Evolutionary conservation across 768 basidiomycete genomes (phyloP).

Genomic region (Tricholoma terreum): DNA sequence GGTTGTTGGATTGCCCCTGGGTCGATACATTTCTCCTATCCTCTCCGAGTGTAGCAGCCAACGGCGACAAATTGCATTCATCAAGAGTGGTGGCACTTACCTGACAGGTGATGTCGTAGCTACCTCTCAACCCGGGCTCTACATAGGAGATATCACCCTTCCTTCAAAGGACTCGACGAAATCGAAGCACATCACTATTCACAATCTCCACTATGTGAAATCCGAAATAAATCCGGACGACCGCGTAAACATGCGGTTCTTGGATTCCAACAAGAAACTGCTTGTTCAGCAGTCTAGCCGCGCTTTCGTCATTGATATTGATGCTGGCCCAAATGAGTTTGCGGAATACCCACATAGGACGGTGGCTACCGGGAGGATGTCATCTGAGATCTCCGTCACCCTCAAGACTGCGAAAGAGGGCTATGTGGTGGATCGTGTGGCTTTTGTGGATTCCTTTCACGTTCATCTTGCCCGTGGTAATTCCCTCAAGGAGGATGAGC

Average conservation of each 20-base stretch:
- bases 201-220: slow-evolving; percentile 48
- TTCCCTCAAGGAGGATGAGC: slow-evolving; percentile 35
- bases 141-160: slow-evolving; percentile 57
- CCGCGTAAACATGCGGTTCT: slow-evolving; percentile 51
- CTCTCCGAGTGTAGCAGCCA: slow-evolving; percentile 45
- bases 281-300: slow-evolving; percentile 55
- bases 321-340: slow-evolving; percentile 38
- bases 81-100: slow-evolving; percentile 57
- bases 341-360: slow-evolving; percentile 48
- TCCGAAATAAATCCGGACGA: slow-evolving; percentile 47
- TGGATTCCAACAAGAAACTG: slow-evolving; percentile 50
- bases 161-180: slow-evolving; percentile 29
- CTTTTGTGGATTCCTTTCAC: slow-evolving; percentile 69
- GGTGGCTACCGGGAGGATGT: slow-evolving; percentile 55
- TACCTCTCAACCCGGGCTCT: slow-evolving; percentile 60
- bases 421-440: slow-evolving; percentile 38
- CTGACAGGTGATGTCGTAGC: slow-evolving; percentile 65
- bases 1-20: slow-evolving; percentile 55
- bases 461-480: slow-evolving; percentile 54
- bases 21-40: slow-evolving; percentile 61
- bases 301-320: slow-evolving; percentile 52
- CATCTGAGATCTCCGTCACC: slow-evolving; percentile 52
- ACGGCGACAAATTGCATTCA: slow-evolving; percentile 53
- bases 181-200: slow-evolving; percentile 34
- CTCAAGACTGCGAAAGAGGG: slow-evolving; percentile 18